Percentiles rank a stretch among this genome's conserved stretches.
These are phyloP conservation scores for Phlegmacium glaucopus DNA, from an alignment of 768 basidiomycete species.

Conservation along the genomic window DNA sequence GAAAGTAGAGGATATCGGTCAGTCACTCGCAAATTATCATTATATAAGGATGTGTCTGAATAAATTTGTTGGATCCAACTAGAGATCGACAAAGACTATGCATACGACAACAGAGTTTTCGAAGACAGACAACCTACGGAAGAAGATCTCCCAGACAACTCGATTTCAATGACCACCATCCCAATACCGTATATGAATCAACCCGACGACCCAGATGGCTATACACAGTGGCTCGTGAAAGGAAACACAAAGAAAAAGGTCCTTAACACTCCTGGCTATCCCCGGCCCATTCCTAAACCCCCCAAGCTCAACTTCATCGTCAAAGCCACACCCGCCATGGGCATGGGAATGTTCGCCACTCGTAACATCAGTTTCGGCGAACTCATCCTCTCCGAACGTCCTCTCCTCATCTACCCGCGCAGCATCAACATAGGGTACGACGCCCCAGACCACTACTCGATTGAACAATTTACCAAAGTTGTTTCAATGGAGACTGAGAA, in stretches of 20 bases:
- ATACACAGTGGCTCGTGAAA: slow-evolving; percentile 4
- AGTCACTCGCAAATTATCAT: background rate
- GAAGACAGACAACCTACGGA: too few relatives aligned
- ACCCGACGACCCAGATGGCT: background rate
- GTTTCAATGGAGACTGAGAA: slow-evolving; percentile 16
- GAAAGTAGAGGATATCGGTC: background rate
- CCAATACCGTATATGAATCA: background rate
- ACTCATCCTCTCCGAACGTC: slow-evolving; percentile 5
- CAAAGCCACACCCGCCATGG: background rate
- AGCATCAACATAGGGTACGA: background rate
- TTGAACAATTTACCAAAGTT: slow-evolving; percentile 5
- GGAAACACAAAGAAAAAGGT: slow-evolving; percentile 1
- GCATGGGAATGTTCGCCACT: slow-evolving; percentile 1
- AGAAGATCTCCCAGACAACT: background rate
- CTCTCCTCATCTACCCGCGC: slow-evolving; percentile 4
- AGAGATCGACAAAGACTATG: background rate
- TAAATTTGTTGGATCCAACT: background rate
- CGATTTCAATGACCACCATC: background rate
- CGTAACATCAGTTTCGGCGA: slow-evolving; percentile 2
- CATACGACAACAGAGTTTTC: background rate
- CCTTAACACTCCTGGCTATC: slow-evolving; percentile 4
- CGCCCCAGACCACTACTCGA: background rate
- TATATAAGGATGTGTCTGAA: background rate
- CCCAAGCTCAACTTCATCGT: background rate
- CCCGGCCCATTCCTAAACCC: background rate